Evolutionary conservation across 2,329 filamentous ascomycete species (phyloP).

Genomic region (Didymella lethalis): DNA sequence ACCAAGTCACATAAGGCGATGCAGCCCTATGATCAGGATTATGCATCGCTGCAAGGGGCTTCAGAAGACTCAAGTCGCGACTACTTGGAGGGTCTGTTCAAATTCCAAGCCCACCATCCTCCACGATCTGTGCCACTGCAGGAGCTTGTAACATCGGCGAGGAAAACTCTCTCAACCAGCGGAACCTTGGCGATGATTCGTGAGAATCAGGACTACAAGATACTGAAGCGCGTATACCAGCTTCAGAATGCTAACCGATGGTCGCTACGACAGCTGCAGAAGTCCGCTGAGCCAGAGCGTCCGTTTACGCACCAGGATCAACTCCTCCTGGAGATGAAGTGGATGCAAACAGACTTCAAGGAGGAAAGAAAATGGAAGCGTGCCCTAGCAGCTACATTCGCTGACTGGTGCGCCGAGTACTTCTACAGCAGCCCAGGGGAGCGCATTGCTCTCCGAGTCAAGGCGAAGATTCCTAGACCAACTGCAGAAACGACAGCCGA

Average conservation of each 20-base stretch:
- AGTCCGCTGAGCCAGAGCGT: conserved; percentile 79
- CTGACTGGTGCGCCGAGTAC: conserved; percentile 85
- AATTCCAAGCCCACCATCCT: conserved; percentile 64
- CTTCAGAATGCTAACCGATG: conserved; percentile 91
- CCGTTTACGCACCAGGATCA: conserved; percentile 85
- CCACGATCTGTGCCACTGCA: conserved; percentile 64
- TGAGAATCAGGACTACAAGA: conserved; percentile 86
- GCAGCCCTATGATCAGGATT: conserved; percentile 50
- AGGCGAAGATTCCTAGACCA: conserved; percentile 52
- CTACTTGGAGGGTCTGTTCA: conserved; percentile 70
- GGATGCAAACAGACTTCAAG: conserved; percentile 96
- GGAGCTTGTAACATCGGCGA: conserved; percentile 79
- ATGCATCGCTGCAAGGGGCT: conserved; percentile 56
- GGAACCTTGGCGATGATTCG: conserved; percentile 84
- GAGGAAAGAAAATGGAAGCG: conserved; percentile 96
- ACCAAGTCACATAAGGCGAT: conserved; percentile 39
- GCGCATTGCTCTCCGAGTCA: conserved; percentile 73
- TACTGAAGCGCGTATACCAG: conserved; percentile 85
- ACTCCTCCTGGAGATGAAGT: conserved; percentile 89
- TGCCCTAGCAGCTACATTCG: conserved; percentile 79
- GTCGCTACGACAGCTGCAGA: conserved; percentile 88
- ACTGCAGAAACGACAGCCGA: conserved; percentile 23
- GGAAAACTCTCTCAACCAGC: conserved; percentile 87
- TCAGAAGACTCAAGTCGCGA: conserved; percentile 60
- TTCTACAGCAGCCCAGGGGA: conserved; percentile 70